Evolutionary conservation across 2,329 filamentous ascomycete species (phyloP).

Genomic region (Aspergillaceae sp.): DNA sequence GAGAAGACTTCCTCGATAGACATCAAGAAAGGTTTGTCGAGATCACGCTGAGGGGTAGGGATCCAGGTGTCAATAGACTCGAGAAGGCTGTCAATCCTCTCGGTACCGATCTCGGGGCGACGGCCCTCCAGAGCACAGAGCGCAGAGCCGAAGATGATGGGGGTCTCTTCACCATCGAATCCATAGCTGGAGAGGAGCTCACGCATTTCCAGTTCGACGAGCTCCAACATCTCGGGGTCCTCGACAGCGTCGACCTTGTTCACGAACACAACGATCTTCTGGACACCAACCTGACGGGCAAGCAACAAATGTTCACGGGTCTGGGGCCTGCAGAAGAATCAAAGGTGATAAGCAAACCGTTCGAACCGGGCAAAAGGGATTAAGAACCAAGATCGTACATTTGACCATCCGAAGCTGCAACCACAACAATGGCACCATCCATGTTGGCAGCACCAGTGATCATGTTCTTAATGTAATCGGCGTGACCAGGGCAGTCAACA

Average conservation of each 20-base stretch:
- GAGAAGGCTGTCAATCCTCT: slow-evolving; percentile 88
- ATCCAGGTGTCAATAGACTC: slow-evolving; percentile 91
- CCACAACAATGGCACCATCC: slow-evolving; percentile 98
- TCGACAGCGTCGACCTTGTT: slow-evolving; percentile 99
- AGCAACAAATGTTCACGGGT: slow-evolving; percentile 97
- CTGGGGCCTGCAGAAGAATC: slow-evolving; percentile 59
- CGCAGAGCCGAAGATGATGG: slow-evolving; percentile 93
- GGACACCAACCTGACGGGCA: slow-evolving; percentile 94
- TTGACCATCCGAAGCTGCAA: slow-evolving; percentile 95
- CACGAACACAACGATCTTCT: slow-evolving; percentile 97
- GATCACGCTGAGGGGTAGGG: slow-evolving; percentile 83
- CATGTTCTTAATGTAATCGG: slow-evolving; percentile 99
- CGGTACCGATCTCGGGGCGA: slow-evolving; percentile 72
- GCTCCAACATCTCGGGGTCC: slow-evolving; percentile 98
- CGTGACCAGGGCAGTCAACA: slow-evolving; percentile 99
- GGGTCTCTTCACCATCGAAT: slow-evolving; percentile 96
- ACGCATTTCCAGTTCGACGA: slow-evolving; percentile 99
- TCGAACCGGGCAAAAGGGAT: neutral
- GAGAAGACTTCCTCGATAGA: slow-evolving; percentile 91
- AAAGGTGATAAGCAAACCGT: slow-evolving; percentile 5
- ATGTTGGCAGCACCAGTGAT: slow-evolving; percentile 99
- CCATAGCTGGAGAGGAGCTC: slow-evolving; percentile 88
- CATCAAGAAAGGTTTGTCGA: slow-evolving; percentile 99
- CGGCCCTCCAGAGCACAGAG: slow-evolving; percentile 87
- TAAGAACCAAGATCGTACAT: slow-evolving; percentile 51